Evolutionary conservation across 306 rosid species (phyloP), one percentile per base, ranked within the genome.

Genomic region (Fragaria vesca): DNA sequence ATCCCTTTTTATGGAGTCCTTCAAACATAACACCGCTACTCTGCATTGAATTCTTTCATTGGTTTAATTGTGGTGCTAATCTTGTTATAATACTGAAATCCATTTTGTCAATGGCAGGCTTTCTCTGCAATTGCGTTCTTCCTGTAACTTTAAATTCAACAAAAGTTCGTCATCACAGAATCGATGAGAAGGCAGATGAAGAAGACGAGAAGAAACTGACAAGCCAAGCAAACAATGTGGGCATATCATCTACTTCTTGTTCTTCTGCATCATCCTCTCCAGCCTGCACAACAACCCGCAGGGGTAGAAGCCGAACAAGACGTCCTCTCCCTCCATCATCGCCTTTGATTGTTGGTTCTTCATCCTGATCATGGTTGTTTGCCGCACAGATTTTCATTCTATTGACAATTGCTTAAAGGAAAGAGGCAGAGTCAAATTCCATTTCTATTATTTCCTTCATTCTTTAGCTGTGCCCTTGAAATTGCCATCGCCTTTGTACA

Each of bases 291-390:
- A 83, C 81, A 70, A 65, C 34, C 9, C 90, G 92, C 47, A 85
- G 98, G 69, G 97, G 98, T 52, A 89, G 98, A 83, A 94, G 95
- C 85, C 81, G 97, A 84, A 90, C 77, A 16, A 81, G 97, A 82
- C 89, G 98, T 1, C 38, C 97, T 34, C 93, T 78, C 76, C 96
- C 93, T 43, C 94, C 92, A 6, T 48, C 92, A 58, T 94, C 97
- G 16, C 97, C 97, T 34, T 85, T 90, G 87, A 89, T 87, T 68
- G 55, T 83, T 72, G 80, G 66, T 2, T 77, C 94, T 58, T 76
- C 90, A 68, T 84, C 87, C 12, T 84, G 91, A 57, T 84, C 84
- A 91, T 30, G 78, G 76, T 34, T 78, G 48, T 73, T 45, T 73
- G 74, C 73, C 54, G 63, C 71, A 34, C 62, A 2, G 38, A 0